Evolutionary conservation across 2,329 filamentous ascomycete species (phyloP).

Genomic region (Pestalotiopsis fici): DNA sequence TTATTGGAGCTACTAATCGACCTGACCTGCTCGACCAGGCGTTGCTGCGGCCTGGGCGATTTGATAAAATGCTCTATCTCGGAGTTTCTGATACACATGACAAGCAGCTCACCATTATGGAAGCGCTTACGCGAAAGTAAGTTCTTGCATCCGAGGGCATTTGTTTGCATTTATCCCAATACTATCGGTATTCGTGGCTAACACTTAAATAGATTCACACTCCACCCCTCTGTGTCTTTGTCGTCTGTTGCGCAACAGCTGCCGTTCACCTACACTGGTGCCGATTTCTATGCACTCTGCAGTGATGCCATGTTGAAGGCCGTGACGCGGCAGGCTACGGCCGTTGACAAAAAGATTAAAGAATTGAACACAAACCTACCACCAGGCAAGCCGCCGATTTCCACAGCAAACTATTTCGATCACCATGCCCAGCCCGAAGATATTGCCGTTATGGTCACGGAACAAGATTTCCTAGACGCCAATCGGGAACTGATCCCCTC

Average conservation of each 20-base stretch:
- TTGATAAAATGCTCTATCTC: conserved; percentile 98
- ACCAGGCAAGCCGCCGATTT: conserved; percentile 16
- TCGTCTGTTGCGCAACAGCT: conserved; percentile 71
- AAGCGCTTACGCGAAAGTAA: conserved; percentile 91
- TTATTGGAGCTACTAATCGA: conserved; percentile 93
- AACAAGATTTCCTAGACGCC: conserved; percentile 83
- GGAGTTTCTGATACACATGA: conserved; percentile 96
- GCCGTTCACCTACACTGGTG: conserved; percentile 95
- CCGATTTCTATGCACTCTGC: conserved; percentile 95
- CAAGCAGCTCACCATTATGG: conserved; percentile 91
- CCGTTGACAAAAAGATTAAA: conserved; percentile 81
- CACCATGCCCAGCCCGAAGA: conserved; percentile 83
- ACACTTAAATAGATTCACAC: conserved; percentile 67
- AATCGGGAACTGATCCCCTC: conserved; percentile 86
- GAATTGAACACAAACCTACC: conserved; percentile 56
- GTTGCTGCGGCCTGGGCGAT: conserved; percentile 83
- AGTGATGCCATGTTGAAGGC: conserved; percentile 99
- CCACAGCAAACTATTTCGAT: conserved; percentile 80
- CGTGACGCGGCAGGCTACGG: conserved; percentile 83
- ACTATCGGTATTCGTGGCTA: not conserved
- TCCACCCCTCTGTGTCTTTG: conserved; percentile 79
- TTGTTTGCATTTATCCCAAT: not conserved
- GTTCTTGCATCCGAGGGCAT: conserved; percentile 35
- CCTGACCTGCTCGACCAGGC: conserved; percentile 92
- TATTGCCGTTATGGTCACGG: conserved; percentile 82